Conservation (phyloP, 2,329 filamentous ascomycete species). For the Botrytis aclada region DNA sequence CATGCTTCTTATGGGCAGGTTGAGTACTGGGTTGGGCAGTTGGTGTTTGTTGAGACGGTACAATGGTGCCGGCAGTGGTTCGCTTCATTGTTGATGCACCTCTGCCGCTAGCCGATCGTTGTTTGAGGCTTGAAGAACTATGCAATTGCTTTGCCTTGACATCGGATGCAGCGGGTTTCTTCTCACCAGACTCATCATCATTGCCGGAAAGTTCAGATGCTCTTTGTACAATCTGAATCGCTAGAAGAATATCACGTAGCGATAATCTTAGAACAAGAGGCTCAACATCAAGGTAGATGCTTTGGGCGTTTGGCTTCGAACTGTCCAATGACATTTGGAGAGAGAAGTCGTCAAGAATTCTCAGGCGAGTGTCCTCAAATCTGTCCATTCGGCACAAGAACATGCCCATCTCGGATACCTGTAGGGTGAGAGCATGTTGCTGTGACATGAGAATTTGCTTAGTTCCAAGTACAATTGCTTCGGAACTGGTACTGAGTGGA, state of each 20-base stretch:
- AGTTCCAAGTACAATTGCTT: conserved; percentile 91
- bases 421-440: conserved; percentile 89
- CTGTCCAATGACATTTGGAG: conserved; percentile 83
- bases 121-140: conserved; percentile 44
- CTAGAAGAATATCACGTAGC: conserved; percentile 88
- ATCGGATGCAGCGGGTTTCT: conserved; percentile 43
- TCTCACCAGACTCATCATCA: conserved; percentile 50
- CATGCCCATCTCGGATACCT: conserved; percentile 94
- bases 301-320: conserved; percentile 61
- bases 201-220: conserved; percentile 80
- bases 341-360: conserved; percentile 96
- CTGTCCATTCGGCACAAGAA: conserved; percentile 98
- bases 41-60: conserved; percentile 20
- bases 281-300: conserved; percentile 83
- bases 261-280: conserved; percentile 88
- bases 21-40: conserved; percentile 14
- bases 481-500: conserved; percentile 81
- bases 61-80: conserved; percentile 40
- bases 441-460: conserved; percentile 91
- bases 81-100: conserved; percentile 52
- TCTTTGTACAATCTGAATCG: conserved; percentile 86
- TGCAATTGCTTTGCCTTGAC: conserved; percentile 54
- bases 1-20: conserved; percentile 50
- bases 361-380: conserved; percentile 84
- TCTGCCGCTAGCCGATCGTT: conserved; percentile 55